Evolutionary conservation across 192 early-diverging fungal genomes (phyloP).

Genomic region (Coemansia sp.): DNA sequence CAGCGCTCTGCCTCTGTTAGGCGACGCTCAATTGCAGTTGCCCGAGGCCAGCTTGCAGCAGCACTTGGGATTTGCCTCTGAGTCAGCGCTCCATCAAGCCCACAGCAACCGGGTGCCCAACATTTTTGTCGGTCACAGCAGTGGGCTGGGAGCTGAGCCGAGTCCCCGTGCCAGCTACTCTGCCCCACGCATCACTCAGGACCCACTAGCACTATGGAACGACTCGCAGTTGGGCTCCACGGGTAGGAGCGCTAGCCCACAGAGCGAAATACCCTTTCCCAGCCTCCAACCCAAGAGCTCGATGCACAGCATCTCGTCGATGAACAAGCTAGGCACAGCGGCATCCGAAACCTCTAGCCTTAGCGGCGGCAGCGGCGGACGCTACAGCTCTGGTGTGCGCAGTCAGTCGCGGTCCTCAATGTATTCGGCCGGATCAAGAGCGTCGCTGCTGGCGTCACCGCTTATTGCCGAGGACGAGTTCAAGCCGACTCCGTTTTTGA

Average conservation of each 20-base stretch:
- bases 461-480: conserved; percentile 48
- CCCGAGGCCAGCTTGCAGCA: not conserved
- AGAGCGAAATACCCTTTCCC: conserved; percentile 12
- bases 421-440: conserved; percentile 17
- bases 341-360: not conserved
- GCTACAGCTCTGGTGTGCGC: conserved; percentile 5
- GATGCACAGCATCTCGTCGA: conserved; percentile 5
- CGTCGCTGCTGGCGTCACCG: conserved; percentile 19
- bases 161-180: not conserved
- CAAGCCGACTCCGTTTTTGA: conserved; percentile 40
- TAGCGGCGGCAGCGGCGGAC: not conserved
- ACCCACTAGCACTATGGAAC: not conserved
- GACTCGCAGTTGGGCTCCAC: not conserved
- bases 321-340: not conserved
- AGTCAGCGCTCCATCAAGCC: not conserved
- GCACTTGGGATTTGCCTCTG: not conserved
- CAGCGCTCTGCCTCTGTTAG: not conserved
- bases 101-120: not conserved
- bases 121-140: not conserved
- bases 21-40: not conserved
- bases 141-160: not conserved
- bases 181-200: not conserved
- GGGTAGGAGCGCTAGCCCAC: not conserved
- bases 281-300: conserved; percentile 4
- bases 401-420: conserved; percentile 23